Evolutionary conservation across 139 green algal genomes (phyloP).

Genomic region (Edaphochlamys debaryana): DNA sequence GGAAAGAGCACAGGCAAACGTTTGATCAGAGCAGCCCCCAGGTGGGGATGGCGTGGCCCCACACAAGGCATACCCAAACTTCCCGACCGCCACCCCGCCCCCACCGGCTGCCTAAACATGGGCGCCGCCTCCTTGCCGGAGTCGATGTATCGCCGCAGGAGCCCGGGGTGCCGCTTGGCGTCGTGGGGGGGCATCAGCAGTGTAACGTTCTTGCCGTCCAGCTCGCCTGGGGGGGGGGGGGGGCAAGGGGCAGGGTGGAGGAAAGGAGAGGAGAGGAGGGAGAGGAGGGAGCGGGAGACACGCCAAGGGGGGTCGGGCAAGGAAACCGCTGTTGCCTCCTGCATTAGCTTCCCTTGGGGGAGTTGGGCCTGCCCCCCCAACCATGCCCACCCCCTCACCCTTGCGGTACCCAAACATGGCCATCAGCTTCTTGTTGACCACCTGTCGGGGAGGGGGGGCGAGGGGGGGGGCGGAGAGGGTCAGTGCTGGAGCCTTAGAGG

Average conservation of each 20-base stretch:
- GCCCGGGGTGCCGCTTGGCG: background rate
- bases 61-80: background rate
- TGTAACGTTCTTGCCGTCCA: constrained; percentile 27
- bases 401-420: constrained; percentile 24
- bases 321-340: too few relatives aligned
- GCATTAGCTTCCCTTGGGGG: too few relatives aligned
- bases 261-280: too few relatives aligned
- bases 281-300: too few relatives aligned
- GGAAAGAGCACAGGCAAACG: too few relatives aligned
- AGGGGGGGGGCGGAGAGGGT: too few relatives aligned
- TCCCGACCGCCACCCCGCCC: background rate
- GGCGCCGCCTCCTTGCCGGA: background rate
- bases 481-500: too few relatives aligned
- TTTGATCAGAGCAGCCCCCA: background rate
- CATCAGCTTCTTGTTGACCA: constrained; percentile 26
- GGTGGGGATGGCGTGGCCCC: background rate
- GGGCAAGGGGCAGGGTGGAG: too few relatives aligned
- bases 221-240: constrained; percentile 3
- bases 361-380: too few relatives aligned
- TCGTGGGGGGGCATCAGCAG: constrained; percentile 14
- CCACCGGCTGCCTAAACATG: background rate
- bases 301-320: too few relatives aligned
- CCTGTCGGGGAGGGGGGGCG: too few relatives aligned
- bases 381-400: background rate
- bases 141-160: background rate